These are phyloP conservation scores for Blastocystis hominis DNA, from an alignment of 352 stramenopile species.

Conservation along the genomic window DNA sequence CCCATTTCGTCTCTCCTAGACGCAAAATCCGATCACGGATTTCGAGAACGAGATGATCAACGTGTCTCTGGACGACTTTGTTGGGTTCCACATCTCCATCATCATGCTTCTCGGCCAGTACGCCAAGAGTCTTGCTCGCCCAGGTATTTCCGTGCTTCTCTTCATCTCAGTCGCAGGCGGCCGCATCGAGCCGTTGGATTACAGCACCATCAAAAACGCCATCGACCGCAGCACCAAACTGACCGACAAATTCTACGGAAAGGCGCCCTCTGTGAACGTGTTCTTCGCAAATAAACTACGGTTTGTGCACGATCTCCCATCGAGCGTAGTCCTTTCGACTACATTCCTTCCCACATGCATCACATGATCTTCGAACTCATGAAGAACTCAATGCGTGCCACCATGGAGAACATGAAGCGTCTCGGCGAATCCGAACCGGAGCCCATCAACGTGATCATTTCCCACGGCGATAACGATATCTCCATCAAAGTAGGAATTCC, in stretches of 20 bases:
- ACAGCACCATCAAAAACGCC: constrained; percentile 7
- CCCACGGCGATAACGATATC: constrained; percentile 77
- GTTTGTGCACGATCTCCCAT: not conserved
- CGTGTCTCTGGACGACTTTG: constrained; percentile 50
- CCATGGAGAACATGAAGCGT: constrained; percentile 74
- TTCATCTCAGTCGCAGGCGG: not conserved
- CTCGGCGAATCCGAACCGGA: constrained; percentile 73
- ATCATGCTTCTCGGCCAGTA: constrained; percentile 55
- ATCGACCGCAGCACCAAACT: constrained; percentile 46
- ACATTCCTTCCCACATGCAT: constrained; percentile 75
- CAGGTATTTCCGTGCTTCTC: not conserved
- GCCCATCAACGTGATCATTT: constrained; percentile 79
- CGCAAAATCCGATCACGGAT: not conserved
- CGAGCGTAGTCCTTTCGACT: constrained; percentile 62
- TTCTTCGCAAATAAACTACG: constrained; percentile 43
- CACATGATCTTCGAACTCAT: constrained; percentile 83
- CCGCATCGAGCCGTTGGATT: constrained; percentile 36
- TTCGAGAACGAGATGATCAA: constrained; percentile 58
- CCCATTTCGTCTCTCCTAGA: not conserved
- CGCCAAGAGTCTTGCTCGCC: constrained; percentile 46
- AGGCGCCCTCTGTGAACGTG: constrained; percentile 12
- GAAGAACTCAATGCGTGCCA: constrained; percentile 79
- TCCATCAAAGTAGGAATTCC: constrained; percentile 67
- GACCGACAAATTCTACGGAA: constrained; percentile 43
- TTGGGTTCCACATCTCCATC: constrained; percentile 48